These are phyloP conservation scores for Eucalyptus grandis DNA, from an alignment of 345 rosid species.

Conservation along the genomic window DNA sequence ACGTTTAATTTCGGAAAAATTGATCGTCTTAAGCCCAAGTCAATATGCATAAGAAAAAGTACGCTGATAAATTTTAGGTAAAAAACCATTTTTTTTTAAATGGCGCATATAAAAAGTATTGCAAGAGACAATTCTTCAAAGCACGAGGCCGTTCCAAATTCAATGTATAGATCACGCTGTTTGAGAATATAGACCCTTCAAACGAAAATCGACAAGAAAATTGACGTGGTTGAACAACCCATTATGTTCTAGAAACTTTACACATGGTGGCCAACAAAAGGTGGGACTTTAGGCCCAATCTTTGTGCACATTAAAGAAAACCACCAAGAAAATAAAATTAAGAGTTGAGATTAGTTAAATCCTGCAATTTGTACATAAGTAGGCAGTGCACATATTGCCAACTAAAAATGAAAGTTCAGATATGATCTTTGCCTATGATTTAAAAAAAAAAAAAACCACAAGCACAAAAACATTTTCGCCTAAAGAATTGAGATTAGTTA, in stretches of 20 bases:
- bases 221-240: neutral
- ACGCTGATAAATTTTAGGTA: neutral
- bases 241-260: neutral
- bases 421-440: neutral
- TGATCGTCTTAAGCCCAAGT: neutral
- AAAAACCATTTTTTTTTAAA: neutral
- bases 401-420: neutral
- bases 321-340: neutral
- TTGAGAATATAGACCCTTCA: neutral
- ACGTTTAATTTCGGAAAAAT: neutral
- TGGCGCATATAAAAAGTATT: neutral
- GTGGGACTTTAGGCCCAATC: neutral
- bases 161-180: neutral
- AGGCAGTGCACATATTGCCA: neutral
- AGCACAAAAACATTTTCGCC: neutral
- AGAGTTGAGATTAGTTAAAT: neutral
- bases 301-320: neutral
- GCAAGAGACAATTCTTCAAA: neutral
- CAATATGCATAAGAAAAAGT: neutral
- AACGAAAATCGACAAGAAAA: neutral
- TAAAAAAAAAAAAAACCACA: neutral
- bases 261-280: neutral
- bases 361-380: neutral
- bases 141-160: neutral
- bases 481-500: neutral